These are phyloP conservation scores for Fusarium armeniacum DNA, from an alignment of 2,329 filamentous ascomycete genomes.

Conservation along the genomic window DNA sequence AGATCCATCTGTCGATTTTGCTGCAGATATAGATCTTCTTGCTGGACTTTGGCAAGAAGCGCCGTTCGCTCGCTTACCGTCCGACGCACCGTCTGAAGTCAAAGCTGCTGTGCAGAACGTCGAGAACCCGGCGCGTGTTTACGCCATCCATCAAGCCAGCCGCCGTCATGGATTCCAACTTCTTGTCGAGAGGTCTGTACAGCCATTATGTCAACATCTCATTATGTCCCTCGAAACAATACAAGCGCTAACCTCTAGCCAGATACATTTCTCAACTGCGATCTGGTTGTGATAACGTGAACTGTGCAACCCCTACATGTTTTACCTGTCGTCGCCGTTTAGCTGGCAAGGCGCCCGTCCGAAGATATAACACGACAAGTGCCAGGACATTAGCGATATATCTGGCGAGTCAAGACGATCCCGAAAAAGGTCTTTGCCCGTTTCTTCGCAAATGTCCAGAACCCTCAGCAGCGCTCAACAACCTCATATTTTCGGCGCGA, in stretches of 20 bases:
- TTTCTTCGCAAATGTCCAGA: conserved; percentile 60
- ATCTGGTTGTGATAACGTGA: conserved; percentile 78
- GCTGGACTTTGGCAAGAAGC: conserved; percentile 73
- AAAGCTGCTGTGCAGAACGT: conserved; percentile 68
- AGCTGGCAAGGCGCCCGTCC: conserved; percentile 76
- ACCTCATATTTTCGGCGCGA: conserved; percentile 61
- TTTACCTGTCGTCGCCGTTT: conserved; percentile 81
- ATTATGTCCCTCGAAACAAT: neutral
- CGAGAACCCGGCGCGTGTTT: conserved; percentile 72
- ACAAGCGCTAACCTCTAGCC: conserved; percentile 33
- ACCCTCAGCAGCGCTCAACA: conserved; percentile 62
- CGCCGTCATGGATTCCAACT: conserved; percentile 75
- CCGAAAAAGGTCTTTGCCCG: conserved; percentile 77
- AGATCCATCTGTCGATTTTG: conserved; percentile 42
- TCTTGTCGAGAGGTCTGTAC: conserved; percentile 73
- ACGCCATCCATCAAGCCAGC: conserved; percentile 71
- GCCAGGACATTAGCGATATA: conserved; percentile 85
- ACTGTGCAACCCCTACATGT: conserved; percentile 82
- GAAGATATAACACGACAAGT: conserved; percentile 84
- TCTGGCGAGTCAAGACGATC: conserved; percentile 83
- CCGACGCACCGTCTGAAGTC: conserved; percentile 72
- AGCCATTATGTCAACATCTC: neutral
- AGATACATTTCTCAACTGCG: conserved; percentile 88
- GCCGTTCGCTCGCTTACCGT: conserved; percentile 70
- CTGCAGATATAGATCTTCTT: conserved; percentile 63